Evolutionary conservation across 495 filamentous ascomycete species (phyloP).

Genomic region (Ramalina intermedia): DNA sequence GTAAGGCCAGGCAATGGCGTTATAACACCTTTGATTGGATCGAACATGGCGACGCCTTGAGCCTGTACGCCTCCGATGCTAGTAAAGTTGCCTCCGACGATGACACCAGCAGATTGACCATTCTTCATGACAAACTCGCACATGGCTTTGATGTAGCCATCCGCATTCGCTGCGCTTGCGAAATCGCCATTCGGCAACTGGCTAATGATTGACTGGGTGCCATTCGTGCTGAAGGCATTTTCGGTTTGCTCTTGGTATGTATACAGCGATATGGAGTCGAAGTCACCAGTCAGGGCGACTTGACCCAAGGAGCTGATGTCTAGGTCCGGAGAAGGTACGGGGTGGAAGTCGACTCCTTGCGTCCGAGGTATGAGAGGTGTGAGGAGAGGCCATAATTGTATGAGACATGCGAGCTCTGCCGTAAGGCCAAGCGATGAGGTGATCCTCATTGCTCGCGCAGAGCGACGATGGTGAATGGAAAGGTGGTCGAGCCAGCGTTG

Average conservation of each 20-base stretch:
- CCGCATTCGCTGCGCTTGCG: constrained; percentile 52
- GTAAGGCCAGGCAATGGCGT: constrained; percentile 62
- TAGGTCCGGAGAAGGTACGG: constrained; percentile 62
- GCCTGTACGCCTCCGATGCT: constrained; percentile 64
- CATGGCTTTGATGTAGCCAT: constrained; percentile 75
- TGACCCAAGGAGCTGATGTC: constrained; percentile 69
- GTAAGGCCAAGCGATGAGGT: constrained; percentile 42
- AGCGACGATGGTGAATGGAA: constrained; percentile 28
- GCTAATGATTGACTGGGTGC: constrained; percentile 65
- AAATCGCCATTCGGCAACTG: constrained; percentile 80
- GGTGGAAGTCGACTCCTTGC: constrained; percentile 52
- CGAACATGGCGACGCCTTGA: constrained; percentile 65
- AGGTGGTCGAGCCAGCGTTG: not conserved
- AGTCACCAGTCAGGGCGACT: constrained; percentile 80
- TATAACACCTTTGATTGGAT: constrained; percentile 50
- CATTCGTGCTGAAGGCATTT: constrained; percentile 49
- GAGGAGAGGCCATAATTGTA: constrained; percentile 25
- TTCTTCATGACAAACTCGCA: constrained; percentile 60
- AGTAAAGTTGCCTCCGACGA: constrained; percentile 94
- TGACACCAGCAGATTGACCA: constrained; percentile 55
- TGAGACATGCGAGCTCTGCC: constrained; percentile 30
- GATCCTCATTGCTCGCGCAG: constrained; percentile 35
- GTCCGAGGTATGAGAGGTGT: constrained; percentile 28
- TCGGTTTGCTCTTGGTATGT: constrained; percentile 68
- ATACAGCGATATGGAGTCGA: constrained; percentile 81